These are phyloP conservation scores for Elsinoe batatas DNA, from an alignment of 2,329 filamentous ascomycete genomes.

Conservation along the genomic window DNA sequence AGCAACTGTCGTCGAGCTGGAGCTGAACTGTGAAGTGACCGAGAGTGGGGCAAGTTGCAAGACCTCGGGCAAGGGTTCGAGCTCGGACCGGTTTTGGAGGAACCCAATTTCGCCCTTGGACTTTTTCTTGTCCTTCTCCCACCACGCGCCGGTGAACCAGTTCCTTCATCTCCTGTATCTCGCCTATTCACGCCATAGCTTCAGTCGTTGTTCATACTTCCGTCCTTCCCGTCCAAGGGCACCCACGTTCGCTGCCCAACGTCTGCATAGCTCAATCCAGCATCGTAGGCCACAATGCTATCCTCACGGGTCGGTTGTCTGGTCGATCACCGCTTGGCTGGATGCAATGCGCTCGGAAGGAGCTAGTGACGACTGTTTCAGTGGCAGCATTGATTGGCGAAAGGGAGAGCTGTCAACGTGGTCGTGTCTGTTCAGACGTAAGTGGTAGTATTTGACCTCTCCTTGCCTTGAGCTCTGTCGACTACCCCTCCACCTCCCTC, in stretches of 20 bases:
- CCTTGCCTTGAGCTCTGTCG: not conserved
- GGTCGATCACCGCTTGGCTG: conserved; percentile 7
- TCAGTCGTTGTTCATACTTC: not conserved
- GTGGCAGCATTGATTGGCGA: not conserved
- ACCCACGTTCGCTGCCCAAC: not conserved
- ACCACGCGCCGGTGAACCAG: not conserved
- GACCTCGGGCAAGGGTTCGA: too few species aligned
- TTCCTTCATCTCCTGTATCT: conserved; percentile 10
- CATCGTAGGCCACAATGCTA: not conserved
- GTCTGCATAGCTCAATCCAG: not conserved
- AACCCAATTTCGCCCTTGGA: not conserved
- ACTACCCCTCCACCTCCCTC: not conserved
- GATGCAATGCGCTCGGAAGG: not conserved
- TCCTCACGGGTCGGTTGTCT: not conserved
- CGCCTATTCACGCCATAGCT: not conserved
- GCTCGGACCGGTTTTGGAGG: too few species aligned
- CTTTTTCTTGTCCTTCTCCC: not conserved
- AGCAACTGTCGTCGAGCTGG: not conserved
- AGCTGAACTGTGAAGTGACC: too few species aligned
- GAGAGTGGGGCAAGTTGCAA: too few species aligned
- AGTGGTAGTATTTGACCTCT: too few species aligned
- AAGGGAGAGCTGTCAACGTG: not conserved
- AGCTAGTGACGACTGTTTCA: conserved; percentile 1
- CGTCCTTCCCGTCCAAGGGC: not conserved
- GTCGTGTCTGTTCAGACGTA: too few species aligned